Percentiles rank a stretch among this genome's conserved stretches.
Evolutionary conservation across 495 filamentous ascomycete genomes (phyloP).

Genomic region (Apodospora peruviana): DNA sequence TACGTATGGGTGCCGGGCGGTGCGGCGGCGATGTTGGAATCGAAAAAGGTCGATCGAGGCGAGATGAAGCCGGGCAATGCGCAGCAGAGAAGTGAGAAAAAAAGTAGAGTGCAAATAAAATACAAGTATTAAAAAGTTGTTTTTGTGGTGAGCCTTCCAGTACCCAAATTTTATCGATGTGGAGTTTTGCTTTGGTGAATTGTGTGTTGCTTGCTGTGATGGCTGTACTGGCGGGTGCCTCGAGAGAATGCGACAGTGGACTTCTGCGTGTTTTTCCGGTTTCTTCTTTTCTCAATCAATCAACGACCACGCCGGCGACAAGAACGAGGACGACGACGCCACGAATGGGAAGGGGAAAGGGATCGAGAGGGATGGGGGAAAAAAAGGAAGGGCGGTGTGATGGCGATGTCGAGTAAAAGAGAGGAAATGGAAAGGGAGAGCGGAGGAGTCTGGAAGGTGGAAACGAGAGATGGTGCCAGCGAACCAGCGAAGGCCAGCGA

Average conservation of each 20-base stretch:
- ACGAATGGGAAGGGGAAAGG: constrained; percentile 38
- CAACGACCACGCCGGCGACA: constrained; percentile 21
- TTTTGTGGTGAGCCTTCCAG: constrained; percentile 18
- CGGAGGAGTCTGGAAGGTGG: constrained; percentile 19
- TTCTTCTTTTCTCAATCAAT: constrained; percentile 11
- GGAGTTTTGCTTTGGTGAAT: not conserved
- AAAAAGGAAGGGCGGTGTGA: constrained; percentile 40
- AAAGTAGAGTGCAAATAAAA: constrained; percentile 27
- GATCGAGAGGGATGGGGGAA: constrained; percentile 24
- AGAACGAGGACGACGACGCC: constrained; percentile 24
- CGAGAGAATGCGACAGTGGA: constrained; percentile 21
- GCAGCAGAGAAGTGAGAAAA: not conserved
- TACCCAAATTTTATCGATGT: constrained; percentile 9
- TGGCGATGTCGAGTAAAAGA: constrained; percentile 29
- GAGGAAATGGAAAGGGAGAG: constrained; percentile 30
- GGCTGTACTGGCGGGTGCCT: constrained; percentile 10
- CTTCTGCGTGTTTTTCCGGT: not conserved
- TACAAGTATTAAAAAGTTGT: constrained; percentile 35
- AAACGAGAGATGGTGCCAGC: constrained; percentile 27
- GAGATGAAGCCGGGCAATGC: not conserved
- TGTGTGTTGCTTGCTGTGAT: not conserved
- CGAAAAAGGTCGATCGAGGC: not conserved
- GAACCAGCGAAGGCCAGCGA: not conserved
- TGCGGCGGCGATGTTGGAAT: not conserved
- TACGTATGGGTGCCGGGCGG: not conserved